Conservation (phyloP, 352 stramenopile species). For the Pythium oligandrum region DNA sequence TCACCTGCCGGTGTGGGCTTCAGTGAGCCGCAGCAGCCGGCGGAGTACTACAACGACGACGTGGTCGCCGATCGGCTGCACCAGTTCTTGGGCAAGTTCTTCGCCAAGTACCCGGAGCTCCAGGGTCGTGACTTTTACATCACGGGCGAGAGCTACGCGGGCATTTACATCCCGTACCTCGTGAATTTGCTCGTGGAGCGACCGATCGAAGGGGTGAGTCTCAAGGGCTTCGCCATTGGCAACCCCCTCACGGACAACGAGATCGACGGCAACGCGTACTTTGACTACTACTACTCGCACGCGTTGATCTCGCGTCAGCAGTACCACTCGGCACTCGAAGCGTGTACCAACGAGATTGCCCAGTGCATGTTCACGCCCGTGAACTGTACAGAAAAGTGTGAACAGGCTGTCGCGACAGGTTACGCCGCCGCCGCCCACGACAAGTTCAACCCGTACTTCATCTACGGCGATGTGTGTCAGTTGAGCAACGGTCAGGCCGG, state of each 20-base stretch:
- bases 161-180: conserved; percentile 84
- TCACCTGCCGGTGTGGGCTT: conserved; percentile 87
- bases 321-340: conserved; percentile 47
- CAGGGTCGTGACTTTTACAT: conserved; percentile 75
- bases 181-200: conserved; percentile 56
- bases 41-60: conserved; percentile 62
- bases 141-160: conserved; percentile 84
- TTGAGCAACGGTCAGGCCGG: conserved; percentile 43
- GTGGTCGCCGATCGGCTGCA: conserved; percentile 42
- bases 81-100: conserved; percentile 68
- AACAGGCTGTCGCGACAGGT: conserved; percentile 35
- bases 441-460: conserved; percentile 65
- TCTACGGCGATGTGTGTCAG: conserved; percentile 66
- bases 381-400: conserved; percentile 43
- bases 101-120: conserved; percentile 71
- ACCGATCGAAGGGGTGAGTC: conserved; percentile 35
- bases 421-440: conserved; percentile 31
- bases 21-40: conserved; percentile 35
- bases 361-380: conserved; percentile 56
- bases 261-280: conserved; percentile 61
- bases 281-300: conserved; percentile 80
- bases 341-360: conserved; percentile 43
- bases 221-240: conserved; percentile 70
- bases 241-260: conserved; percentile 70
- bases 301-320: conserved; percentile 60